Evolutionary conservation across 257 asterid genomes (phyloP), one percentile per base, ranked within the genome.

Genomic region (Scutellaria minor): DNA sequence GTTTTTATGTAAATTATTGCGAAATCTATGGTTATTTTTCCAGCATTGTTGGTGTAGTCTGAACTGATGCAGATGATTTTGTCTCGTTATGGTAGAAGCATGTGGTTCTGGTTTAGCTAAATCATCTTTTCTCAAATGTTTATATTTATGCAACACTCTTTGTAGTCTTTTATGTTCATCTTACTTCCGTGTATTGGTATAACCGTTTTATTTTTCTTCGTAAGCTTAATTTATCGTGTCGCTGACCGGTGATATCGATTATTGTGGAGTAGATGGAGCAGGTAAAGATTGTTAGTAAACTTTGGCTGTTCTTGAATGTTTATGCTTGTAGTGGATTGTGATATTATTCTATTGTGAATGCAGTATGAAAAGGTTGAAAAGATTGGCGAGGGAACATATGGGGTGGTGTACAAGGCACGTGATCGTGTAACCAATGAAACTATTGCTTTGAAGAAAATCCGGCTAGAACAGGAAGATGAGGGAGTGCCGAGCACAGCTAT

Each of bases 401-500:
- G 98, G 61, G 98, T 94, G 81, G 98, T 94, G 14, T 94, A 94
- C 83, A 94, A 91, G 85, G 98, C 97, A 75, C 95, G 93, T 72
- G 96, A 91, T 77, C 93, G 88, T 47, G 63, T 60, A 53, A 91
- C 99, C 7, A 94, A 94, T 83, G 93, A 89, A 81, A 91, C 97
- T 54, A 88, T 94, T 68, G 97, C 98, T 55, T 77, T 94, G 84
- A 94, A 94, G 90, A 94, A 94, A 85, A 94, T 94, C 76, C 88
- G 98, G 40, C 86, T 94, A 77, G 97, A 94, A 87, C 96, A 94
- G 83, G 98, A 94, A 75, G 98, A 94, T 70, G 98, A 94, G 74
- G 98, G 98, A 51, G 98, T 94, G n/a, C 98, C 98, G 7, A 94
- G 97, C 82, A 94, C 97, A 6, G 97, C 98, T 71, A 94, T 94